Evolutionary conservation across 345 rosid genomes (phyloP), one percentile per base, ranked within the genome.

Genomic region (Melaleuca alternifolia): DNA sequence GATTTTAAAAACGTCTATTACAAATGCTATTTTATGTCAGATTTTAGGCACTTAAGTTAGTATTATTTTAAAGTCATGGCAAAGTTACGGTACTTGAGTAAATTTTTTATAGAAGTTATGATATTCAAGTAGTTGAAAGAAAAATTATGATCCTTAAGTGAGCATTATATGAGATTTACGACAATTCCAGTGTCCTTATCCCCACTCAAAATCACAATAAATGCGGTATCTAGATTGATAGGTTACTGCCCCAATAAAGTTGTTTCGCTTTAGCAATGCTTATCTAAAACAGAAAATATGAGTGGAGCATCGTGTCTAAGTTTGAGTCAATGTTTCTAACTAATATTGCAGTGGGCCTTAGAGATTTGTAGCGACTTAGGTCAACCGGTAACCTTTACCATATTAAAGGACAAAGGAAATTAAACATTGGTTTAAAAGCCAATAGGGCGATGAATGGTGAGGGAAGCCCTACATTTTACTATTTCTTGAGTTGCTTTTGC

Each of bases 131-230:
- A 13, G n/a, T 61, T n/a, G 6, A 2, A 61, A 41, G 41, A 41
- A 41, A 41, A n/a, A 13, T 59, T 59, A 59, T n/a, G 7, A 1
- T 2, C n/a, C 9, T n/a, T 8, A 61, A 61, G 15, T 62, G 21
- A 62, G 20, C 1, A 0, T 62, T 5, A 7, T 13, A 28, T 1
- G 15, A 28, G 28, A 28, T 2, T 62, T 28, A 14, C 14, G 76
- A 20, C 8, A 54, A 6, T 54, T 62, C 1, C 14, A 7, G 3
- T 28, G 6, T 14, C 6, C 0, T 28, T 14, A 7, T 6, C 10
- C 1, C 1, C 5, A 6, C 28, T 61, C 13, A 24, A 5, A 2
- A 51, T 51, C 18, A 14, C 6, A 21, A 21, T 9, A 1, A 1
- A 62, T 62, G 76, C 3, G 3, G 21, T 28, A 28, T 62, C 76